Evolutionary conservation across 768 basidiomycete species (phyloP), one percentile per base, ranked within the genome.

Genomic region (Lactarius tabidus): DNA sequence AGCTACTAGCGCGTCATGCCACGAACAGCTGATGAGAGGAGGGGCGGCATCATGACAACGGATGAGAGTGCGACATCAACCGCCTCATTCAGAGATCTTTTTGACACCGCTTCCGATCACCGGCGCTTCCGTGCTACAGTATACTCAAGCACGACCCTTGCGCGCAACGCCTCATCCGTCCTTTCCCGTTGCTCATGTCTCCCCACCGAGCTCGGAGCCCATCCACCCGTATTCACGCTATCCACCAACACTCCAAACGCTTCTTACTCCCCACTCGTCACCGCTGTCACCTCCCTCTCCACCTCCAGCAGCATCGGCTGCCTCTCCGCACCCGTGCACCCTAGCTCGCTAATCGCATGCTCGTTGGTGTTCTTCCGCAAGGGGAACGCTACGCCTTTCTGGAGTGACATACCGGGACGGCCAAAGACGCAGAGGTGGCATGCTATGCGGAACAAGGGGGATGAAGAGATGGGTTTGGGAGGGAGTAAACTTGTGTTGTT

Each of bases 391-490:
- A 75, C 78, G 1, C 75, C 82, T 1, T 91, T 91, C 70, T 80
- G 81, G n/a, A 90, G 89, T 10, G 80, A 79, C 1, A 82, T 91
- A 60, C 81, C 82, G 1, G 89, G 90, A 14, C 77, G 77, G 55
- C 74, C 77, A n/a, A 77, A 82, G 18, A 74, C 81, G 2, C 86
- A 88, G 70, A 79, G 89, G 54, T 87, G 87, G 87, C 87, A 89
- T 71, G 80, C 87, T 20, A 82, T 83, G 67, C 74, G 82, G 65
- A 77, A 80, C 69, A 77, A 35, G 20, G 43, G 33, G 20, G 3
- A n/a, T 28, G 41, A 52, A 31, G 18, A 48, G 12, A 12, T 61
- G 33, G 8, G 60, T 9, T 28, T 58, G 20, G 58, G 58, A 26
- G 60, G 66, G 4, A 54, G 62, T 0, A 53, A 68, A 35, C 55